Percentiles rank a stretch among this genome's conserved stretches.
phyloP scores from a whole-genome alignment of 805 yeast genomes.

The Ogataea parapolymorpha region DNA sequence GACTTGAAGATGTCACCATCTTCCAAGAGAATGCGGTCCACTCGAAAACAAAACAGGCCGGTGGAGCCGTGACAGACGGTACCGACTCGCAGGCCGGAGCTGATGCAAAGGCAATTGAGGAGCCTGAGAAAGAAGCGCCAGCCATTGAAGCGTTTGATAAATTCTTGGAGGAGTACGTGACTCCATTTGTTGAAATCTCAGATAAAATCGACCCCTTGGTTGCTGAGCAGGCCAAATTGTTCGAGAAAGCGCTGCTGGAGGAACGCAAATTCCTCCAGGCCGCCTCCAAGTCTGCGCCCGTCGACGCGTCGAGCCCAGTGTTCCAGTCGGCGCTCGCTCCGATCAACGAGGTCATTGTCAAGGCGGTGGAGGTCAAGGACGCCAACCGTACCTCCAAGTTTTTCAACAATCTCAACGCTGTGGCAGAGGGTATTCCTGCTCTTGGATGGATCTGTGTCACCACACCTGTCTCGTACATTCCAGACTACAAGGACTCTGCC shows the following conservation, averaged over 20 bases:
- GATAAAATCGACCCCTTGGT: constrained; percentile 53
- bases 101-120: constrained; percentile 23
- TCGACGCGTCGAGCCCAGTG: constrained; percentile 52
- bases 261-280: constrained; percentile 60
- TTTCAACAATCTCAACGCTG: constrained; percentile 71
- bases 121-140: constrained; percentile 37
- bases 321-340: constrained; percentile 63
- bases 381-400: constrained; percentile 63
- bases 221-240: constrained; percentile 49
- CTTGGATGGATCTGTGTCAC: constrained; percentile 85
- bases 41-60: neutral
- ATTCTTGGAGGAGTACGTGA: constrained; percentile 49
- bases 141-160: constrained; percentile 48
- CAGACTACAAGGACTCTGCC: constrained; percentile 86
- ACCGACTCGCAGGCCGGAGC: constrained; percentile 19
- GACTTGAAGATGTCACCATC: constrained; percentile 83
- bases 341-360: constrained; percentile 55
- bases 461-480: constrained; percentile 71
- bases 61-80: neutral
- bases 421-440: constrained; percentile 86
- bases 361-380: constrained; percentile 67
- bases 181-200: constrained; percentile 58
- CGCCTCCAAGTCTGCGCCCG: constrained; percentile 60
- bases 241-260: constrained; percentile 52
- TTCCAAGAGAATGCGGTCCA: constrained; percentile 54